Percentiles rank a stretch among this genome's conserved stretches.
Evolutionary conservation across 2,329 filamentous ascomycete genomes (phyloP).

Genomic region (Alternaria sp.): DNA sequence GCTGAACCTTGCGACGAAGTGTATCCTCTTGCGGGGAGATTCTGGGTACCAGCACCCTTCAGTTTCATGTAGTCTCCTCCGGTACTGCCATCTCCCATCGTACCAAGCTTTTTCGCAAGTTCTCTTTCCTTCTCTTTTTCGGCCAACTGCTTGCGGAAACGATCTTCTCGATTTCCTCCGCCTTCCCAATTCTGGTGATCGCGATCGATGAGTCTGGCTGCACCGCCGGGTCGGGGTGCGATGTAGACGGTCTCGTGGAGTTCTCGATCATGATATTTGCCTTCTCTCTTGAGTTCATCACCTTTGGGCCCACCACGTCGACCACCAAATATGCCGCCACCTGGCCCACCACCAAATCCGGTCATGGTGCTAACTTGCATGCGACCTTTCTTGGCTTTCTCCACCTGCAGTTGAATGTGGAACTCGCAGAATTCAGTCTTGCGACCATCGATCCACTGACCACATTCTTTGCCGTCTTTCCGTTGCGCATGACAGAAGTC

Average conservation of each 20-base stretch:
- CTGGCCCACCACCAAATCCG: conserved; percentile 53
- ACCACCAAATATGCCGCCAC: conserved; percentile 45
- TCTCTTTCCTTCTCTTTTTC: conserved; percentile 76
- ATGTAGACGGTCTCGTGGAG: conserved; percentile 62
- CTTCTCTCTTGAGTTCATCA: conserved; percentile 45
- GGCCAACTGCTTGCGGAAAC: conserved; percentile 69
- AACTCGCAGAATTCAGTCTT: conserved; percentile 93
- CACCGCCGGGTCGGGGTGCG: conserved; percentile 56
- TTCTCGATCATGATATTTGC: conserved; percentile 63
- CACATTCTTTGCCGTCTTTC: conserved; percentile 83
- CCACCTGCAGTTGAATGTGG: conserved; percentile 83
- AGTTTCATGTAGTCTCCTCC: conserved; percentile 74
- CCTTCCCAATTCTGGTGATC: conserved; percentile 55
- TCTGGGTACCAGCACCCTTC: conserved; percentile 33
- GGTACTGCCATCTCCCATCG: conserved; percentile 67
- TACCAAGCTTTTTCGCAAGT: conserved; percentile 72
- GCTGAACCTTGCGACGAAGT: conserved; percentile 29
- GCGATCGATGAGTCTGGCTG: conserved; percentile 71
- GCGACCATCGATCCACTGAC: conserved; percentile 84
- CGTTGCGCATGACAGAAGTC: conserved; percentile 86
- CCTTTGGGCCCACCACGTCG: conserved; percentile 35
- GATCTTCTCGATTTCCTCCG: conserved; percentile 70
- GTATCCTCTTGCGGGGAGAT: conserved; percentile 31
- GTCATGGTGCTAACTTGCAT: conserved; percentile 82
- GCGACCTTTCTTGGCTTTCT: conserved; percentile 71